phyloP scores from a whole-genome alignment of 495 filamentous ascomycete genomes.

The Penicillium waksmanii region DNA sequence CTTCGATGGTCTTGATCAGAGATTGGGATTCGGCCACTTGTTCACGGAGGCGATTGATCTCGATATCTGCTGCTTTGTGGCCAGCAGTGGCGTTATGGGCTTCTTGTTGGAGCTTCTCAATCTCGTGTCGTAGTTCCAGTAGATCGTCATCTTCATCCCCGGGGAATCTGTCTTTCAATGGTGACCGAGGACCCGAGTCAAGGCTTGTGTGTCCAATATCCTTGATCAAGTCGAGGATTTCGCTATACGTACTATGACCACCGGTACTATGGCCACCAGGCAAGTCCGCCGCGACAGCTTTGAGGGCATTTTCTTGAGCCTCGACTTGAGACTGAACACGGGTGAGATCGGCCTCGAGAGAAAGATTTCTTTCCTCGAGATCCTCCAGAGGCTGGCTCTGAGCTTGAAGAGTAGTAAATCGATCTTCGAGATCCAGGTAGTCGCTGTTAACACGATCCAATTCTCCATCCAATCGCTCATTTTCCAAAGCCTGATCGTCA shows the following conservation, averaged over 20 bases:
- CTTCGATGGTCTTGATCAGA: constrained; percentile 49
- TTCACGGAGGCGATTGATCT: constrained; percentile 38
- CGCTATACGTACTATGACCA: constrained; percentile 44
- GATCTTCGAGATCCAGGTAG: constrained; percentile 39
- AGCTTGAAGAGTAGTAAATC: constrained; percentile 41
- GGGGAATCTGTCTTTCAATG: constrained; percentile 26
- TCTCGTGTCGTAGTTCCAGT: constrained; percentile 26
- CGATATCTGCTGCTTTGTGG: constrained; percentile 38
- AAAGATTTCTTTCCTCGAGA: constrained; percentile 47
- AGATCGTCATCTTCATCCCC: constrained; percentile 25
- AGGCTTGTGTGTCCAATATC: constrained; percentile 34
- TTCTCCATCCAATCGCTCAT: constrained; percentile 42
- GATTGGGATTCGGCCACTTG: constrained; percentile 47
- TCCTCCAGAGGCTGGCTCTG: constrained; percentile 47
- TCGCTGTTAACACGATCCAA: constrained; percentile 39
- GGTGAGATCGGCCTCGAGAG: constrained; percentile 45
- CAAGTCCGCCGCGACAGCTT: constrained; percentile 46
- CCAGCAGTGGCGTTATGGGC: constrained; percentile 29
- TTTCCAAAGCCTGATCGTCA: constrained; percentile 39
- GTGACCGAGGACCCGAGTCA: constrained; percentile 15
- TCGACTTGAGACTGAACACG: constrained; percentile 47
- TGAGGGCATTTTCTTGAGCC: constrained; percentile 48
- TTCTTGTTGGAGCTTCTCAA: constrained; percentile 37
- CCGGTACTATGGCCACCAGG: constrained; percentile 38
- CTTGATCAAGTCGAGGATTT: constrained; percentile 49